phyloP scores from a whole-genome alignment of 2,329 filamentous ascomycete species.

The Paraconiothyrium brasiliense region DNA sequence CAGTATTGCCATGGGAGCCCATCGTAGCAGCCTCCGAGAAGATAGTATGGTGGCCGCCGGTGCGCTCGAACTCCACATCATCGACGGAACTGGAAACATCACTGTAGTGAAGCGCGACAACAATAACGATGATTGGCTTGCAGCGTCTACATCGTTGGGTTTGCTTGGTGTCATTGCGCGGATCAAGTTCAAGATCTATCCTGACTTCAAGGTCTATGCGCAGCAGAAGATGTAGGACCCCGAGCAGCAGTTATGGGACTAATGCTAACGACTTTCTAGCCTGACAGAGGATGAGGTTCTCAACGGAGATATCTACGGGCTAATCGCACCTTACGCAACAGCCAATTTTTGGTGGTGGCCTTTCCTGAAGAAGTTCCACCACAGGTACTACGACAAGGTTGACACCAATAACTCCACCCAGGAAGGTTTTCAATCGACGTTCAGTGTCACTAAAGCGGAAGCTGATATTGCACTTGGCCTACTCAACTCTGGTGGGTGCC shows the following conservation, averaged over 20 bases:
- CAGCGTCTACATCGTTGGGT: slow-evolving; percentile 62
- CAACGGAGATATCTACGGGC: slow-evolving; percentile 60
- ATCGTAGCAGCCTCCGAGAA: slow-evolving; percentile 59
- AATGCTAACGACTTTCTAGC: slow-evolving; percentile 6
- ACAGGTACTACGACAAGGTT: slow-evolving; percentile 63
- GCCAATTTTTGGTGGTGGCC: slow-evolving; percentile 67
- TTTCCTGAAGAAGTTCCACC: slow-evolving; percentile 61
- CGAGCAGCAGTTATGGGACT: neutral
- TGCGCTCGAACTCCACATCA: slow-evolving; percentile 59
- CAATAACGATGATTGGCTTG: slow-evolving; percentile 60
- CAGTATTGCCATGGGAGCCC: slow-evolving; percentile 63
- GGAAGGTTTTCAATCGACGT: slow-evolving; percentile 63
- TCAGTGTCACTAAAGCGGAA: slow-evolving; percentile 59
- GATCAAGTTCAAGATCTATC: slow-evolving; percentile 61
- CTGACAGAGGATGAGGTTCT: slow-evolving; percentile 58
- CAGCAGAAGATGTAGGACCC: slow-evolving; percentile 58
- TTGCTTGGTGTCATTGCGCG: slow-evolving; percentile 60
- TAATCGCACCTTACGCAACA: slow-evolving; percentile 62
- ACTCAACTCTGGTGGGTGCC: slow-evolving; percentile 54
- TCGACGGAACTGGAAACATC: slow-evolving; percentile 59
- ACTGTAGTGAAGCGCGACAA: slow-evolving; percentile 55
- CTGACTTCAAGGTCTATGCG: slow-evolving; percentile 62
- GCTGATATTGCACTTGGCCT: slow-evolving; percentile 53
- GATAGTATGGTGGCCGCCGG: slow-evolving; percentile 62
- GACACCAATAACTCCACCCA: slow-evolving; percentile 53